These are phyloP conservation scores for Blastobotrys proliferans DNA, from an alignment of 1,139 yeast species.

Conservation along the genomic window DNA sequence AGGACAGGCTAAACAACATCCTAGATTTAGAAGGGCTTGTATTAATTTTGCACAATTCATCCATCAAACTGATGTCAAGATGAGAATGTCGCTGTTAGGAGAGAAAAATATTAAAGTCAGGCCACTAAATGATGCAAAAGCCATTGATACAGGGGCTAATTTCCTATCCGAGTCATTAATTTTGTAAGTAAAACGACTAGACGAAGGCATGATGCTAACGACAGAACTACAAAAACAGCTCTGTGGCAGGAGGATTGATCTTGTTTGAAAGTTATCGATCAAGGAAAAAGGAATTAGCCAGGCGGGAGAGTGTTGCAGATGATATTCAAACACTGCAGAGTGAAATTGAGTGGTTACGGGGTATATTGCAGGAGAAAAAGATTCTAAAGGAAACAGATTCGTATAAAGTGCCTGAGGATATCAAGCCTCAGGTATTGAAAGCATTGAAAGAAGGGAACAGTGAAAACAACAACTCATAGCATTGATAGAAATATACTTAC, in stretches of 20 bases:
- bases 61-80: constrained; percentile 60
- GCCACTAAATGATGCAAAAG: constrained; percentile 80
- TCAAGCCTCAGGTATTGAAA: too few relatives aligned
- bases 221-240: constrained; percentile 19
- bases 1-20: constrained; percentile 73
- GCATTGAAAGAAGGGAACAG: too few relatives aligned
- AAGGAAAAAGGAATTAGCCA: constrained; percentile 56
- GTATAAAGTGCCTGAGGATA: constrained; percentile 43
- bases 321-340: constrained; percentile 66
- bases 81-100: constrained; percentile 64
- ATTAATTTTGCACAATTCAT: constrained; percentile 69
- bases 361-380: constrained; percentile 41
- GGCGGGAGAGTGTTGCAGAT: constrained; percentile 62
- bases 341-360: constrained; percentile 61
- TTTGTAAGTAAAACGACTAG: constrained; percentile 35
- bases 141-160: constrained; percentile 79
- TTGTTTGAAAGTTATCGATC: constrained; percentile 69
- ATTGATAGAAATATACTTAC: too few relatives aligned
- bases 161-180: constrained; percentile 74
- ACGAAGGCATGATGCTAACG: not conserved
- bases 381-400: constrained; percentile 42
- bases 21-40: constrained; percentile 57
- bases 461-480: too few relatives aligned
- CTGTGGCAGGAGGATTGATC: constrained; percentile 77
- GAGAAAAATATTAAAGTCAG: constrained; percentile 54